Evolutionary conservation across 176 grass and related monocot species (phyloP), one percentile per base, ranked within the genome.

Genomic region (Cocos nucifera): DNA sequence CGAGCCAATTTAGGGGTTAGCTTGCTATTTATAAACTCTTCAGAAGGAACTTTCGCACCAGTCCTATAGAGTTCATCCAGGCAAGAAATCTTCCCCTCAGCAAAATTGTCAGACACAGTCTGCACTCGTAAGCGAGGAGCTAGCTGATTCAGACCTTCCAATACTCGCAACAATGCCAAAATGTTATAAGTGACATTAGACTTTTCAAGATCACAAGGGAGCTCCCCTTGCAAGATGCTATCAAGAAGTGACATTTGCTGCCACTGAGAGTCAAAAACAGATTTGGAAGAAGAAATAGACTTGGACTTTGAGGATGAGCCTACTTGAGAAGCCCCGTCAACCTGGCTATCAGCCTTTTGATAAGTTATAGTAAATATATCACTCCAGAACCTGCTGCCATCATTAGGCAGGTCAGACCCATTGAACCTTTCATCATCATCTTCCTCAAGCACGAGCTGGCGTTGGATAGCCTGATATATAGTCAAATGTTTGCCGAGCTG

Each of bases 281-380:
- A 32, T 83, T 44, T 66, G 35, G 29, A 86, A 71, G 26, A 10
- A 63, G 65, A 57, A 58, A 60, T 59, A 39, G 75, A 74, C 78
- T 89, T 89, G 57, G 72, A 69, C 59, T 77, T 79, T 10, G 69
- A 54, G 15, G 65, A 58, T 54, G 79, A 78, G 72, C 72, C 75
- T 62, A 64, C 69, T 3, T 49, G 57, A 50, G 85, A 66, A 22
- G 71, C 56, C 71, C 71, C 82, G 23, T 79, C 73, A 17, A 22
- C 63, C 56, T 68, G 58, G 14, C 58, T 70, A 79, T 86, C 90
- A 83, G 82, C 82, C 63, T 95, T 95, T 60, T 95, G 85, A 29
- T 95, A 95, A 15, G 82, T 89, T 80, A 95, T 83, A 17, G 90
- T 89, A 57, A 89, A 95, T 59, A 95, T 61, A 75, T 89, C 90